A percentile compares a stretch with the other conserved stretches of the same genome.
Conservation (phyloP, 768 basidiomycete genomes). For the Termitomyces bulborhizus region DNA sequence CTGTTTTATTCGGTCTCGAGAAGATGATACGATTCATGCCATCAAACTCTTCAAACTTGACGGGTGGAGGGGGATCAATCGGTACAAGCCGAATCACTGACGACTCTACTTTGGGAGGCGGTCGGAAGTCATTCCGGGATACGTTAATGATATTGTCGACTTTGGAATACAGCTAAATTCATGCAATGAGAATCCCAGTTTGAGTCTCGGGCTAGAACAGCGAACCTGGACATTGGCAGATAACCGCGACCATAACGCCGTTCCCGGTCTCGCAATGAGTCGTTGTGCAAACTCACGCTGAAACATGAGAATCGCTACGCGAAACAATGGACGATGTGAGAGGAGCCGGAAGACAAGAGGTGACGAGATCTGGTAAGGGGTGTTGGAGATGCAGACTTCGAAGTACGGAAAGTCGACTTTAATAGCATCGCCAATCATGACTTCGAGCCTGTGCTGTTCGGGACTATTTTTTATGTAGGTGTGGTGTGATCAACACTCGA, state of each 20-base stretch:
- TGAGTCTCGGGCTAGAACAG: not conserved
- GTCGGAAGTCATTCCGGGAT: conserved; percentile 94
- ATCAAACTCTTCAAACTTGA: conserved; percentile 97
- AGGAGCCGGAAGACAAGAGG: conserved; percentile 95
- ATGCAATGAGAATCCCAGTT: not conserved
- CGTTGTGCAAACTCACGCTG: conserved; percentile 97
- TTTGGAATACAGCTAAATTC: conserved; percentile 71
- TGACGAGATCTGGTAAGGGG: conserved; percentile 98
- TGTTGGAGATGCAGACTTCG: conserved; percentile 98
- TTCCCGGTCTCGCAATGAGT: conserved; percentile 78
- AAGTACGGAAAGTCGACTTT: conserved; percentile 98
- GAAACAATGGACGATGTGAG: conserved; percentile 91
- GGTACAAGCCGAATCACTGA: conserved; percentile 90
- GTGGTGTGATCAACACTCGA: not conserved
- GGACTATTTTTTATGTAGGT: conserved; percentile 48
- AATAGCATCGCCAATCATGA: conserved; percentile 96
- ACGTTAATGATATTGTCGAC: conserved; percentile 97
- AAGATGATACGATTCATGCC: conserved; percentile 91
- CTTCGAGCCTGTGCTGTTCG: conserved; percentile 90
- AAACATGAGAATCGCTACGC: conserved; percentile 98
- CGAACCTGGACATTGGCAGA: conserved; percentile 87
- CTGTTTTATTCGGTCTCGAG: conserved; percentile 82
- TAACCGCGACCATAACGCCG: conserved; percentile 86
- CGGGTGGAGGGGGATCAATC: conserved; percentile 89
- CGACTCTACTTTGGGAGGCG: conserved; percentile 91